phyloP scores from a whole-genome alignment of 1,284 basidiomycete species.

The Austroboletus niveus region DNA sequence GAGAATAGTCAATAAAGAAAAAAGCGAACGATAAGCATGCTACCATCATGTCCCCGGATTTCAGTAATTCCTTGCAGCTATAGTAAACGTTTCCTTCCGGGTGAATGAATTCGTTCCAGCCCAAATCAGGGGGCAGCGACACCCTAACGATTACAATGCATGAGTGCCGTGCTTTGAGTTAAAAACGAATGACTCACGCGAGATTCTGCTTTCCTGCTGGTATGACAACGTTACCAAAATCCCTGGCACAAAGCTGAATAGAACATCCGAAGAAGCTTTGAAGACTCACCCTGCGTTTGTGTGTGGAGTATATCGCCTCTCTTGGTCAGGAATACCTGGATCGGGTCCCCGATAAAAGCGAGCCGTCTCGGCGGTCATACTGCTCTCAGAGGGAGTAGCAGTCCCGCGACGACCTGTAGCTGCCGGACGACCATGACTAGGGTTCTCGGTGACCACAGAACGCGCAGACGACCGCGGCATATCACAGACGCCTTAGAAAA shows the following conservation, averaged over 20 bases:
- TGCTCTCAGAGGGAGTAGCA: background rate
- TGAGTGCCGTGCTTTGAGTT: too few relatives aligned
- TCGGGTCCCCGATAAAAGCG: background rate
- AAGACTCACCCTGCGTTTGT: background rate
- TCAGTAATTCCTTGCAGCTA: conserved; percentile 3
- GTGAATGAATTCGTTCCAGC: conserved; percentile 16
- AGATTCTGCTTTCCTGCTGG: conserved; percentile 13
- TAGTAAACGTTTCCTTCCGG: conserved; percentile 19
- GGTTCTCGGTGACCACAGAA: background rate
- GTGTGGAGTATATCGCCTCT: background rate
- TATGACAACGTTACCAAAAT: background rate
- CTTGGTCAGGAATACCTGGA: background rate
- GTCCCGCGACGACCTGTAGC: background rate
- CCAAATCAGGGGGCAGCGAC: background rate
- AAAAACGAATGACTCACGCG: conserved; percentile 2
- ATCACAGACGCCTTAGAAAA: too few relatives aligned
- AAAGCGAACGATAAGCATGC: background rate
- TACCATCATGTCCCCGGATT: background rate
- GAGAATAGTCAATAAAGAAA: background rate
- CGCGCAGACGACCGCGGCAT: too few relatives aligned
- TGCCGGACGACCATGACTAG: background rate
- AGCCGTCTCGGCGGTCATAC: background rate
- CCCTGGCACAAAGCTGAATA: background rate
- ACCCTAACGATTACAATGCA: background rate
- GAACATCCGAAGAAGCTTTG: background rate